phyloP scores from a whole-genome alignment of 1,139 yeast species.

The Candida sanyaensis region DNA sequence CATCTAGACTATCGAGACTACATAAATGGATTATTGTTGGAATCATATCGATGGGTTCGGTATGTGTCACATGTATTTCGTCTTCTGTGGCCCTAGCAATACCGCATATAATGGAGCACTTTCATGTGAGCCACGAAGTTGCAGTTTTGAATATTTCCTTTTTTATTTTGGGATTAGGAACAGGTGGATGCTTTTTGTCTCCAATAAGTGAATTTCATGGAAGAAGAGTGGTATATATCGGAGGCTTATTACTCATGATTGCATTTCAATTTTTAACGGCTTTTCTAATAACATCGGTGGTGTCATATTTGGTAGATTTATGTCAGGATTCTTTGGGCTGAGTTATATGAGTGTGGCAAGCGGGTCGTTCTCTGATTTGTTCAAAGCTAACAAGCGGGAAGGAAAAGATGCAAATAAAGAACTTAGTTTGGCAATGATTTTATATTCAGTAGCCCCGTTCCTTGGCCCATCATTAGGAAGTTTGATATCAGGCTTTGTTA shows the following conservation, averaged over 20 bases:
- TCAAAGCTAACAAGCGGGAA: constrained; percentile 17
- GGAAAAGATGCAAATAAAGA: constrained; percentile 23
- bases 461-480: constrained; percentile 39
- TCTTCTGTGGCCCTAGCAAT: constrained; percentile 24
- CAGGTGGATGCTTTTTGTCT: constrained; percentile 33
- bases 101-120: constrained; percentile 24
- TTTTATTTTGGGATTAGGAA: constrained; percentile 32
- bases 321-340: constrained; percentile 36
- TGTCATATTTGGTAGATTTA: constrained; percentile 31
- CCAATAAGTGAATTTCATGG: constrained; percentile 39
- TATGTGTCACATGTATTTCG: constrained; percentile 33
- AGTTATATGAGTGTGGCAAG: constrained; percentile 39
- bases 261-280: constrained; percentile 31
- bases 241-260: constrained; percentile 24
- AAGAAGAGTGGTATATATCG: constrained; percentile 27
- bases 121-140: constrained; percentile 27
- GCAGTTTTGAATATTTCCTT: constrained; percentile 30
- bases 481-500: constrained; percentile 31
- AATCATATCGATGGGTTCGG: constrained; percentile 25
- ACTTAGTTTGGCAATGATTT: constrained; percentile 26
- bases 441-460: constrained; percentile 34
- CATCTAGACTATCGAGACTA: constrained; percentile 20
- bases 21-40: constrained; percentile 33
- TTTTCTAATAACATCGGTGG: constrained; percentile 28
- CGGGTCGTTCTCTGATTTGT: constrained; percentile 36